Conservation (phyloP, 192 early-diverging fungal species). For the Backusella tarrabulga region DNA sequence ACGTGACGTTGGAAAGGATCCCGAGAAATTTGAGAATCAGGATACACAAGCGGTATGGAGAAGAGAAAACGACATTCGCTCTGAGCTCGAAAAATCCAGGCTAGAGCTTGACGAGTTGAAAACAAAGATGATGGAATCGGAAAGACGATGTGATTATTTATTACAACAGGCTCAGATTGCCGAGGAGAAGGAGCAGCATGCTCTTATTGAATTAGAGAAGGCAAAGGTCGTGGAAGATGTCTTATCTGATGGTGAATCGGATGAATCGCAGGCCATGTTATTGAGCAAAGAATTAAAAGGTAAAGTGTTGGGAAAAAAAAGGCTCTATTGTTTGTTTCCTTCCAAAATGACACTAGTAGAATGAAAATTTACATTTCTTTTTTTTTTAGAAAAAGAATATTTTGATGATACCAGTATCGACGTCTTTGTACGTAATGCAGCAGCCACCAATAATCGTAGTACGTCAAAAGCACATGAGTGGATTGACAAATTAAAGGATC, state of each 20-base stretch:
- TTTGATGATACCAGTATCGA: conserved; percentile 59
- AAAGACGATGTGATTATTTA: conserved; percentile 15
- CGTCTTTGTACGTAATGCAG: conserved; percentile 64
- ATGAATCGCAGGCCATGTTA: background rate
- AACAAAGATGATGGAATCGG: conserved; percentile 5
- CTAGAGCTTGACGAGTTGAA: conserved; percentile 6
- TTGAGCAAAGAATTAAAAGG: conserved; percentile 5
- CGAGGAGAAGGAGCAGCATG: conserved; percentile 27
- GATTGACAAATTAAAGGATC: conserved; percentile 59
- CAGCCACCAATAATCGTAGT: conserved; percentile 57
- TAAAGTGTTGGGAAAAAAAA: background rate
- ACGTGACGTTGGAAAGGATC: conserved; percentile 58
- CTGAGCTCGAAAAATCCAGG: conserved; percentile 25
- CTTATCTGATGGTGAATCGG: background rate
- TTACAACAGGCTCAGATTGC: conserved; percentile 16
- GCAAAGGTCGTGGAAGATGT: background rate
- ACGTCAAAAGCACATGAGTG: conserved; percentile 69
- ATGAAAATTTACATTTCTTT: background rate
- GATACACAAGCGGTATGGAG: conserved; percentile 41
- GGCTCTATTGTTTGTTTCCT: background rate
- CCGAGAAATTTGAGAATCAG: conserved; percentile 56
- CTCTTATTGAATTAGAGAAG: conserved; percentile 16
- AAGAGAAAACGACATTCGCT: conserved; percentile 34
- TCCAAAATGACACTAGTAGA: too few relatives aligned
- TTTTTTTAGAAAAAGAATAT: conserved; percentile 39